A percentile compares a stretch with the other conserved stretches of the same genome.
phyloP scores from a whole-genome alignment of 768 basidiomycete genomes.

The Termitomyces sp. region DNA sequence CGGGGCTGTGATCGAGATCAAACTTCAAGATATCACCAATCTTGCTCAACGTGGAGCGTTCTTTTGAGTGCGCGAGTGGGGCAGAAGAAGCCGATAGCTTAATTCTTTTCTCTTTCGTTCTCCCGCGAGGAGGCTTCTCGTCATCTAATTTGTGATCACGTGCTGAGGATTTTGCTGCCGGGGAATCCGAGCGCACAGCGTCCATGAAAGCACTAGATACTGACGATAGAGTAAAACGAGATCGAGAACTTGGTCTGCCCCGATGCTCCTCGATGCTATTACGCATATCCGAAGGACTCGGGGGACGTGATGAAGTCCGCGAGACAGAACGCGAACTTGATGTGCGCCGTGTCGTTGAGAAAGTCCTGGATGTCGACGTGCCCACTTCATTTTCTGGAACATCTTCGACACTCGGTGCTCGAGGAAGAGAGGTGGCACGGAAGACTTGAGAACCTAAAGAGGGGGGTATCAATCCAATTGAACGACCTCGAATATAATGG shows the following conservation, averaged over 20 bases:
- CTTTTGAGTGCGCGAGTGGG: slow-evolving; percentile 21
- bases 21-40: slow-evolving; percentile 39
- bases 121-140: slow-evolving; percentile 28
- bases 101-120: slow-evolving; percentile 29
- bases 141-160: slow-evolving; percentile 18
- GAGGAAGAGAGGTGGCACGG: slow-evolving; percentile 32
- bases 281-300: slow-evolving; percentile 7
- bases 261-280: slow-evolving; percentile 11
- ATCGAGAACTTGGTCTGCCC: slow-evolving; percentile 28
- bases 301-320: slow-evolving; percentile 12
- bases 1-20: slow-evolving; percentile 37
- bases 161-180: slow-evolving; percentile 16
- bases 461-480: slow-evolving; percentile 11
- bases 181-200: slow-evolving; percentile 49
- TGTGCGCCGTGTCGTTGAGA: slow-evolving; percentile 1
- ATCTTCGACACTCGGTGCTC: slow-evolving; percentile 38
- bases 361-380: slow-evolving; percentile 12
- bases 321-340: slow-evolving; percentile 11
- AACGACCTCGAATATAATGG: slow-evolving; percentile 10
- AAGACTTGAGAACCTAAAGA: slow-evolving; percentile 15
- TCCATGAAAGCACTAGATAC: slow-evolving; percentile 48
- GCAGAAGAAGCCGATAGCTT: slow-evolving; percentile 8
- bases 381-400: slow-evolving; percentile 32
- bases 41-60: slow-evolving; percentile 33
- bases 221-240: slow-evolving; percentile 52